These are phyloP conservation scores for Ceriops zippeliana DNA, from an alignment of 345 rosid genomes.

Conservation along the genomic window DNA sequence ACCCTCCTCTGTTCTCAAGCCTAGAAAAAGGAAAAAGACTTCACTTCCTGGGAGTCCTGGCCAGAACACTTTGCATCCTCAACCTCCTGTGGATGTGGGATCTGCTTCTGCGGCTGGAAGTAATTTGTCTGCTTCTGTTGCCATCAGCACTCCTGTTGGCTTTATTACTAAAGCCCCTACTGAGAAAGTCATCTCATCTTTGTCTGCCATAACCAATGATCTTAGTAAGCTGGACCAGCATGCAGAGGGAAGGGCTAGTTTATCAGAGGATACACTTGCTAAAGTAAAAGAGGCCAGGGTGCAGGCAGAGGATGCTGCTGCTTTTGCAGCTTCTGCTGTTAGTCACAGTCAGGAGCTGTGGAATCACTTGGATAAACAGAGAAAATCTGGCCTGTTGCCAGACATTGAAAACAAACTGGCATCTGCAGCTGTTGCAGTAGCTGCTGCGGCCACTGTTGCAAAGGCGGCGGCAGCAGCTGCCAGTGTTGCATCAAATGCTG, in stretches of 20 bases:
- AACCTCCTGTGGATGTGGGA: constrained; percentile 36
- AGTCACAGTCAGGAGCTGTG: constrained; percentile 63
- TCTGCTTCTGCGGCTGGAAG: constrained; percentile 39
- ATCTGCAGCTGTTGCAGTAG: constrained; percentile 81
- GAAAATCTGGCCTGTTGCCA: constrained; percentile 43
- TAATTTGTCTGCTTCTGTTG: constrained; percentile 35
- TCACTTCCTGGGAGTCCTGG: constrained; percentile 44
- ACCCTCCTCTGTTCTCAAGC: constrained; percentile 50
- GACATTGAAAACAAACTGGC: constrained; percentile 68
- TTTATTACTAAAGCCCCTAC: constrained; percentile 34
- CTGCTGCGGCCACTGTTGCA: constrained; percentile 94
- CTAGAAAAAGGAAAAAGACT: constrained; percentile 77
- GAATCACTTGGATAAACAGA: constrained; percentile 64
- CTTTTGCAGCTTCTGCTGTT: constrained; percentile 74
- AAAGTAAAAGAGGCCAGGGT: constrained; percentile 64
- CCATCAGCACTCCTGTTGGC: constrained; percentile 37
- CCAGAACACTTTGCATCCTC: constrained; percentile 43
- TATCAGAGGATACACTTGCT: constrained; percentile 59
- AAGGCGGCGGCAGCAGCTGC: constrained; percentile 98
- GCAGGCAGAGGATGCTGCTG: constrained; percentile 85
- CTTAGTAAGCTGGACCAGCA: constrained; percentile 33
- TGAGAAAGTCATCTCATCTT: constrained; percentile 41
- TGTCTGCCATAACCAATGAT: constrained; percentile 38
- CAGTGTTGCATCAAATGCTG: constrained; percentile 88
- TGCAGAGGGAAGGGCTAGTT: constrained; percentile 36